Evolutionary conservation across 2,329 filamentous ascomycete species (phyloP), one percentile per base, ranked within the genome.

Genomic region (Aspergillus piperis): DNA sequence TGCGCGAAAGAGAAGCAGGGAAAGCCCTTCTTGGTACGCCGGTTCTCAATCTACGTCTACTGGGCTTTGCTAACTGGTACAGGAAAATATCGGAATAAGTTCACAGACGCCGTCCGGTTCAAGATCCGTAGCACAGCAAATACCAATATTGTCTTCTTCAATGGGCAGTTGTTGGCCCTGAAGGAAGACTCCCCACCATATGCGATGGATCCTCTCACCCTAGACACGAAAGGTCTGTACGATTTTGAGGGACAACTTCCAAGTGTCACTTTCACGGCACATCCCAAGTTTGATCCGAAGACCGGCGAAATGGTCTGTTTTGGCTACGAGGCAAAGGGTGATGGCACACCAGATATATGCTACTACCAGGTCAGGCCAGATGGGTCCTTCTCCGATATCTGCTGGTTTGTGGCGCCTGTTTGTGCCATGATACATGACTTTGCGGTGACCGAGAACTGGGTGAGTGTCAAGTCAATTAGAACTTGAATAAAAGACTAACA

Each of bases 141-240:
- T 63, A 87, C 85, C 1, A 87, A 88, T 59, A 74, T 87, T n/a
- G 75, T 83, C 1, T 85, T 82, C 66, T 87, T 83, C 81, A 75
- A 83, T 7, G 84, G 84, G 0, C 78, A 83, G 5, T 36, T 70
- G 1, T 53, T 70, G 0, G 68, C 68, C 50, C 66, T 87, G 54
- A 87, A 87, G 65, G 80, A 84, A 2, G 78, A 80, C 25, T 78
- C 82, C 2, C 84, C 82, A 2, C 83, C 83, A 0, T 84, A 77
- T 62, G 81, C 81, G 0, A 77, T 82, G 52, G 77, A 85, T 56
- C 71, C 74, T n/a, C 0, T 72, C 79, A 79, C 83, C 0, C 78
- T 84, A 36, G 76, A 77, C 6, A 81, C 83, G 0, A 79, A 84
- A 11, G 82, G 82, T 0, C 68, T 75, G 47, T 77, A 82, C 54